Conservation (phyloP, 2,329 filamentous ascomycete species). For the Plenodomus lindquistii region DNA sequence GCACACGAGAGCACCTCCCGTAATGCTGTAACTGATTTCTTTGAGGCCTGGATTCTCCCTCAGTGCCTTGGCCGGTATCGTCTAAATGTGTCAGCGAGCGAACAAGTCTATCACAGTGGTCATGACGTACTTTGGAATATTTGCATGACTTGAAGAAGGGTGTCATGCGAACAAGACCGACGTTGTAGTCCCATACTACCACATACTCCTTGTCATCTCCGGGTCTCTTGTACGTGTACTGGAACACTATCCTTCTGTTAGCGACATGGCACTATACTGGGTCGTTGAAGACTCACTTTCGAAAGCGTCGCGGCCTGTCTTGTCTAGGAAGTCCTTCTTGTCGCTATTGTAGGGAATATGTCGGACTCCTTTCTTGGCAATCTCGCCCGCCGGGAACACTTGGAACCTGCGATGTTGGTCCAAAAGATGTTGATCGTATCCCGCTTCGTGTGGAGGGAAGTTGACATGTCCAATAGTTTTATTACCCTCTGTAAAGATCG, state of each 20-base stretch:
- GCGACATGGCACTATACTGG: not conserved
- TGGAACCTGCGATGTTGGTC: slow-evolving; percentile 65
- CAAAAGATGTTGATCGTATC: slow-evolving; percentile 57
- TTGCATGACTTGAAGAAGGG: slow-evolving; percentile 91
- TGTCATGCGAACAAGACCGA: slow-evolving; percentile 90
- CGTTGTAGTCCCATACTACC: slow-evolving; percentile 97
- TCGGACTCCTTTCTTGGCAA: slow-evolving; percentile 50
- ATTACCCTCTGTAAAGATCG: slow-evolving; percentile 62
- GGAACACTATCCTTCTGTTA: slow-evolving; percentile 65
- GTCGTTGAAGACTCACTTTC: slow-evolving; percentile 65
- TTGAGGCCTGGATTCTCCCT: slow-evolving; percentile 73
- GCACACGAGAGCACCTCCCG: slow-evolving; percentile 83
- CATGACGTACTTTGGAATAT: slow-evolving; percentile 74
- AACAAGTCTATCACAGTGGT: not conserved
- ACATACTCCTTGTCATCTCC: slow-evolving; percentile 66
- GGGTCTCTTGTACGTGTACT: slow-evolving; percentile 78
- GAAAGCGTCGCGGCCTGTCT: slow-evolving; percentile 85
- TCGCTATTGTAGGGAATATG: slow-evolving; percentile 95
- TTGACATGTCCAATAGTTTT: slow-evolving; percentile 69
- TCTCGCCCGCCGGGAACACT: slow-evolving; percentile 68
- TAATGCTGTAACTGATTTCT: slow-evolving; percentile 93
- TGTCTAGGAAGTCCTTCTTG: slow-evolving; percentile 85
- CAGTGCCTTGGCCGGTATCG: slow-evolving; percentile 79
- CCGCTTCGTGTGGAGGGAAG: slow-evolving; percentile 72
- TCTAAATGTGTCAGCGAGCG: slow-evolving; percentile 58